Conservation (phyloP, 257 asterid genomes). For the Nicotiana benthamiana region DNA sequence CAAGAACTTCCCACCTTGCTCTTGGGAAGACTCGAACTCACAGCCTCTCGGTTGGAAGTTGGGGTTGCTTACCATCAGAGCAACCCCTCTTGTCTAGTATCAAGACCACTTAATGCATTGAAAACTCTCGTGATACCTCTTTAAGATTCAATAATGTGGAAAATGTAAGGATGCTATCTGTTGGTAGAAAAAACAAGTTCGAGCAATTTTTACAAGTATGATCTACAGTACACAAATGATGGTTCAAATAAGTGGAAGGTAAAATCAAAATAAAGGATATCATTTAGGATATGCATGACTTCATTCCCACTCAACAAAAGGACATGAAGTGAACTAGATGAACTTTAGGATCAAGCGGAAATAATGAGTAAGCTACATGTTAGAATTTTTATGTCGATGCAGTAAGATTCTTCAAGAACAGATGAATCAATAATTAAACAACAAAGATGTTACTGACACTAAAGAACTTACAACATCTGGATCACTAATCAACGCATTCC, state of each 20-base stretch:
- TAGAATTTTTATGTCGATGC: background rate
- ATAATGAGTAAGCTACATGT: background rate
- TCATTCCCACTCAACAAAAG: background rate
- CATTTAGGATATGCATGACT: background rate
- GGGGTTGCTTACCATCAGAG: too few species aligned
- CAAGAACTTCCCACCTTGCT: too few species aligned
- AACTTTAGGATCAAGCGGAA: background rate
- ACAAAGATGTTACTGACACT: constrained; percentile 1
- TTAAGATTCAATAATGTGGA: background rate
- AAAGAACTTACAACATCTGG: constrained; percentile 63
- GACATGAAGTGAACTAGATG: background rate
- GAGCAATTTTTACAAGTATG: background rate
- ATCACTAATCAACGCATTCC: constrained; percentile 77
- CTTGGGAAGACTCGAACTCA: too few species aligned
- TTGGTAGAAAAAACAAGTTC: background rate
- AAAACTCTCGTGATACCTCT: background rate
- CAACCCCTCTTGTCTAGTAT: too few species aligned
- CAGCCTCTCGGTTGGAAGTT: too few species aligned
- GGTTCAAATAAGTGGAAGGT: background rate
- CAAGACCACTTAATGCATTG: background rate
- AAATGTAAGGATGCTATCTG: background rate
- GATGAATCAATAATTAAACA: background rate
- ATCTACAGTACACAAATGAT: background rate
- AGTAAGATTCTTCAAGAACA: background rate
- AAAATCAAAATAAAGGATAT: background rate